Evolutionary conservation across 140 eudicot genomes (phyloP), one percentile per base, ranked within the genome.

Genomic region (Oenanthe javanica): DNA sequence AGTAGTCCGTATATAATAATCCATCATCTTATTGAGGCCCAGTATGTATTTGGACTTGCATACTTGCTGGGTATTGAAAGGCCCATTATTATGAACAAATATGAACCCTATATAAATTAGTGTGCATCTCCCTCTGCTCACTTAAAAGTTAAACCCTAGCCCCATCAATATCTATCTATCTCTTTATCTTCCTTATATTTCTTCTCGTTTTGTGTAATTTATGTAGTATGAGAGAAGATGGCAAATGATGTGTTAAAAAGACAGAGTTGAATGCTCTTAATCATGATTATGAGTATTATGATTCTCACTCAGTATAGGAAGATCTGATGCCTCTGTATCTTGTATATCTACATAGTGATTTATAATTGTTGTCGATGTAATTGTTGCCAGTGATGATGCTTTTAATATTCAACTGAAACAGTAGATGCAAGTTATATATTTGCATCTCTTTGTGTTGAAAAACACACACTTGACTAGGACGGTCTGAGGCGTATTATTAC

Each of bases 271-370:
- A 54, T 38, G 47, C 71, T 31, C 64, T 16, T 15, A 43, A 51
- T 31, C 21, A 52, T 54, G 54, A 45, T 77, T 43, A 43, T 77
- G 80, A 49, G 80, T 77, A 55, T 77, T 0, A 9, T 77, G 80
- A 77, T 77, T 77, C 69, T 77, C 51, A 77, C 72, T 77, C 71
- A 52, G 70, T 54, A 77, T 77, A 77, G 80, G 80, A 77, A 77
- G 80, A 77, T 77, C 80, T 77, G 80, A 77, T 77, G 80, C 72
- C 79, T 77, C 70, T 43, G 46, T 43, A 4, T 43, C 6, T 43
- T 43, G 3, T 43, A 43, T 43, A 43, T 43, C 6, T 43, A 2
- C 6, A 43, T 43, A 43, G 46, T 3, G 46, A 36, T 36, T 43
- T 4, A 43, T 10, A 64, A 64, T 64, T 64, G 31, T 9, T 9